These are phyloP conservation scores for Termitomyces bulborhizus DNA, from an alignment of 768 basidiomycete species.

Conservation along the genomic window DNA sequence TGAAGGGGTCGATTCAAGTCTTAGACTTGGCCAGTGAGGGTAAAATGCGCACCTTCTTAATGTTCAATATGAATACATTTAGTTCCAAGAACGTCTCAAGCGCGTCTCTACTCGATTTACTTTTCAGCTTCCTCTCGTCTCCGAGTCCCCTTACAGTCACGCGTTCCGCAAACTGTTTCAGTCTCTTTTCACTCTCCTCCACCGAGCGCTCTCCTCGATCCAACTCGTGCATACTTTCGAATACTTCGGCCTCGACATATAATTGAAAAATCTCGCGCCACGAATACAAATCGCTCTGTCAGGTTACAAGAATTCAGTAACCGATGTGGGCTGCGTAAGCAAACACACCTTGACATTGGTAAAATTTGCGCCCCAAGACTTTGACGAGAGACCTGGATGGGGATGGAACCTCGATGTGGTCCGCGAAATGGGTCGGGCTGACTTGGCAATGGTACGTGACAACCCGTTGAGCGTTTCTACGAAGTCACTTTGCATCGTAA, in stretches of 20 bases:
- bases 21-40: neutral
- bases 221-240: slow-evolving; percentile 65
- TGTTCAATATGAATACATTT: slow-evolving; percentile 71
- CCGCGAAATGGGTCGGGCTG: slow-evolving; percentile 39
- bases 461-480: slow-evolving; percentile 30
- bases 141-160: slow-evolving; percentile 52
- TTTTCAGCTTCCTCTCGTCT: slow-evolving; percentile 46
- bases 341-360: slow-evolving; percentile 15
- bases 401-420: slow-evolving; percentile 31
- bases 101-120: slow-evolving; percentile 49
- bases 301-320: neutral
- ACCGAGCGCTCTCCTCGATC: slow-evolving; percentile 60
- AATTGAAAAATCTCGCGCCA: slow-evolving; percentile 90
- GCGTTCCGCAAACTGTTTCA: slow-evolving; percentile 57
- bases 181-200: slow-evolving; percentile 62
- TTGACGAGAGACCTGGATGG: slow-evolving; percentile 36
- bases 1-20: slow-evolving; percentile 16
- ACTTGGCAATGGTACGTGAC: slow-evolving; percentile 30
- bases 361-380: slow-evolving; percentile 25
- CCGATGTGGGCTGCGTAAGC: too few species aligned
- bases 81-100: slow-evolving; percentile 69
- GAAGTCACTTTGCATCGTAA: slow-evolving; percentile 45
- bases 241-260: slow-evolving; percentile 82
- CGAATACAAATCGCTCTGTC: slow-evolving; percentile 65
- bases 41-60: slow-evolving; percentile 57